phyloP scores from a whole-genome alignment of 805 yeast species.

The Metschnikowia sp. region DNA sequence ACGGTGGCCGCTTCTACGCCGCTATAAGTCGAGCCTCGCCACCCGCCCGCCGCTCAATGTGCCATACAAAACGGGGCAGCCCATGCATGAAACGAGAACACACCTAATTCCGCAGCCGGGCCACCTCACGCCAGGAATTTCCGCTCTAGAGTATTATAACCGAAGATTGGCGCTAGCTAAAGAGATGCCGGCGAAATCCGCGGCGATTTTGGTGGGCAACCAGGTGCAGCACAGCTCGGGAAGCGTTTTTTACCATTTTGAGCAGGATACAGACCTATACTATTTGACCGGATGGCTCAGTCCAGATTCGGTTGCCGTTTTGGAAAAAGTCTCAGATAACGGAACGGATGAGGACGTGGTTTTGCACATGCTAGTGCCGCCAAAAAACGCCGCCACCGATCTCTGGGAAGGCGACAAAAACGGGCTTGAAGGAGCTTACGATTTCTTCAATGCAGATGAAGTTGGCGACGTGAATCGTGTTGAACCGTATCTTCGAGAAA shows the following conservation, averaged over 20 bases:
- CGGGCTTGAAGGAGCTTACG: constrained; percentile 78
- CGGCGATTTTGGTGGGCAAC: constrained; percentile 74
- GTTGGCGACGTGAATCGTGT: constrained; percentile 51
- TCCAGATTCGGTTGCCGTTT: constrained; percentile 68
- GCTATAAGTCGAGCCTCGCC: constrained; percentile 8
- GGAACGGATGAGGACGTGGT: constrained; percentile 46
- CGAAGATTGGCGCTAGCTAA: constrained; percentile 62
- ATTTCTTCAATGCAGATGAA: constrained; percentile 84
- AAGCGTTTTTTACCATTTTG: constrained; percentile 86
- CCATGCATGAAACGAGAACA: constrained; percentile 82
- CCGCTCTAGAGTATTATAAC: constrained; percentile 75
- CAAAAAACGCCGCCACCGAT: constrained; percentile 71
- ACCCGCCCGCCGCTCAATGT: constrained; percentile 25
- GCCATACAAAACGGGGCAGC: constrained; percentile 69
- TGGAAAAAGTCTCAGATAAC: constrained; percentile 58
- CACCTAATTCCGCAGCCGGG: constrained; percentile 66
- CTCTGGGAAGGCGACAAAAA: constrained; percentile 95
- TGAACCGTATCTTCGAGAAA: constrained; percentile 39
- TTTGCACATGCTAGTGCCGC: constrained; percentile 82
- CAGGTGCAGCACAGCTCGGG: constrained; percentile 79
- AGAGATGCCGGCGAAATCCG: constrained; percentile 56
- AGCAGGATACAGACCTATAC: constrained; percentile 85
- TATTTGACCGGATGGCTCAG: constrained; percentile 92
- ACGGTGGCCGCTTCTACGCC: constrained; percentile 4
- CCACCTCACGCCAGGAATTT: constrained; percentile 82